Conservation (phyloP, 306 rosid species). For the Medicago lupulina region DNA sequence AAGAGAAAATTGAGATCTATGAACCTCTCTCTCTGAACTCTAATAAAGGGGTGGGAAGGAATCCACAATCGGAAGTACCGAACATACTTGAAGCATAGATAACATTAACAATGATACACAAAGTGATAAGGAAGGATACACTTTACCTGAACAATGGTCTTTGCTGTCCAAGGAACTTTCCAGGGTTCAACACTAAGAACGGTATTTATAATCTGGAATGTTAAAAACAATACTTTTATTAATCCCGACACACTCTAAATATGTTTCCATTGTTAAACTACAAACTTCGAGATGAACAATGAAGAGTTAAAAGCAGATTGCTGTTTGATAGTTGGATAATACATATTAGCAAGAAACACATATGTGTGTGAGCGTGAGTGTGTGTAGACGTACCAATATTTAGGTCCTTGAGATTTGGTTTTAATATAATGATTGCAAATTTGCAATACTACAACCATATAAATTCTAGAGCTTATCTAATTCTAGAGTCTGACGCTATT, state of each 20-base stretch:
- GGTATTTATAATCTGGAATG: conserved; percentile 46
- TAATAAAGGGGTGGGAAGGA: neutral
- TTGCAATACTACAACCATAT: conserved; percentile 19
- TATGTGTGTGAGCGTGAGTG: too few species aligned
- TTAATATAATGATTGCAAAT: neutral
- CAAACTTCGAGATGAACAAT: neutral
- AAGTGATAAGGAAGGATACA: conserved; percentile 34
- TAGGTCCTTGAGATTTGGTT: conserved; percentile 20
- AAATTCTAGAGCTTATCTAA: neutral
- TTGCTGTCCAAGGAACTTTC: conserved; percentile 67
- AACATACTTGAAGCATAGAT: conserved; percentile 30
- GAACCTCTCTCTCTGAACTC: too few species aligned
- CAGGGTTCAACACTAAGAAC: conserved; percentile 53
- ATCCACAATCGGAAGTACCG: conserved; percentile 21
- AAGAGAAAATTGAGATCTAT: too few species aligned
- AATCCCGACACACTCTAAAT: conserved; percentile 13
- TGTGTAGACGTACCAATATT: neutral
- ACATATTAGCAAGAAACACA: neutral
- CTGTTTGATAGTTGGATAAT: conserved; percentile 6
- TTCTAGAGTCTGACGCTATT: neutral
- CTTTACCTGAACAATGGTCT: conserved; percentile 64
- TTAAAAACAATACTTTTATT: conserved; percentile 29
- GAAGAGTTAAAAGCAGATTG: conserved; percentile 14
- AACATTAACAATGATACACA: conserved; percentile 16
- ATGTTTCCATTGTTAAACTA: conserved; percentile 15